Base-by-base conservation (phyloP, 768 basidiomycete genomes). In the Astraeus odoratus region DNA sequence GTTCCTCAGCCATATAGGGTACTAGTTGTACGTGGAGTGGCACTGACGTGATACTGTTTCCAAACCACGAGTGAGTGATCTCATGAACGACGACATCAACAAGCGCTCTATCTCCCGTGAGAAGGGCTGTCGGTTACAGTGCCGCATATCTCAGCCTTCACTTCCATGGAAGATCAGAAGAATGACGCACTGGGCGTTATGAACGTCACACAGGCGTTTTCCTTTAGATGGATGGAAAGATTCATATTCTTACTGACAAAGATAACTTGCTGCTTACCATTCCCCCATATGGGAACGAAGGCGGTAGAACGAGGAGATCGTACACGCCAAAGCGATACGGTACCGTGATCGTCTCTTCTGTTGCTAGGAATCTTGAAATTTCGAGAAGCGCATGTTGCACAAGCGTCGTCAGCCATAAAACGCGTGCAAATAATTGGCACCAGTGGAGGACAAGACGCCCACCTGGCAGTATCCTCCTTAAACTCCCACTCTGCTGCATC, bases 31-130 rank as follows among this genome's bases (percentile, higher is more conserved):
- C 34, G 24, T n/a, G 34, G 20, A 31, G 48, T 69, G 18, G 16
- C 1, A 57, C 72, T 48, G 56, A 74, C 85, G 86, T 89, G 45
- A 91, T 78, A 19, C 87, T 86, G 58, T 94, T 93, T n/a, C 91
- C 91, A 49, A 91, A 94, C 81, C 84, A 96, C 2, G 86, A 87
- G 58, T 97, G 87, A 0, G 82, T 81, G 23, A 85, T 67, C 59
- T 92, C 91, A 66, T 95, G 87, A 0, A 91, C 86, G 10, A 92
- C 82, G 10, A 95, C 89, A 58, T 94, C 89, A 7, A 91, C 90
- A 8, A 92, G 70, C 4, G 81, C 77, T 29, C 87, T 78, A 60
- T 98, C 95, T 0, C 91, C 90, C 5, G 92, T 80, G 35, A 98
- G 70, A 4, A 96, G 73, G 3, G 91, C 88, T 81, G 33, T 55